Evolutionary conservation across 192 early-diverging fungal genomes (phyloP).

Genomic region (Backusella sp.): DNA sequence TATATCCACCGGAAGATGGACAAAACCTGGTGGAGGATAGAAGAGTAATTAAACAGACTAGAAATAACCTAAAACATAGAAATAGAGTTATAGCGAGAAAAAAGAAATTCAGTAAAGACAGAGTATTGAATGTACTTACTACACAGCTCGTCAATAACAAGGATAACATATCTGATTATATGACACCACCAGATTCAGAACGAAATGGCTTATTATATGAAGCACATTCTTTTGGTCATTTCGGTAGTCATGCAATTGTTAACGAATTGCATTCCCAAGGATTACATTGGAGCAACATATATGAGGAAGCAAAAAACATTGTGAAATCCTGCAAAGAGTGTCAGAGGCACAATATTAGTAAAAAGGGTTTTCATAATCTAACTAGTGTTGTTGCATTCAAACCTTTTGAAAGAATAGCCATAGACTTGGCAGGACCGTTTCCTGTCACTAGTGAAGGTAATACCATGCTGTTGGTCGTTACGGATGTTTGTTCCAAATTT

Average conservation of each 20-base stretch:
- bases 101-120: neutral
- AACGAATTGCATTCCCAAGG: slow-evolving; percentile 19
- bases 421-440: slow-evolving; percentile 31
- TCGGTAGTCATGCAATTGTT: slow-evolving; percentile 29
- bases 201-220: slow-evolving; percentile 6
- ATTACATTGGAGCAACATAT: slow-evolving; percentile 22
- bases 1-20: slow-evolving; percentile 4
- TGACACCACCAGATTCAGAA: slow-evolving; percentile 7
- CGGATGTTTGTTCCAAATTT: slow-evolving; percentile 18
- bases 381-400: slow-evolving; percentile 15
- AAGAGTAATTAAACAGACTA: neutral
- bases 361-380: slow-evolving; percentile 29
- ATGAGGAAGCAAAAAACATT: slow-evolving; percentile 21
- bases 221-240: slow-evolving; percentile 27
- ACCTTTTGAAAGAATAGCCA: slow-evolving; percentile 28
- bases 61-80: neutral
- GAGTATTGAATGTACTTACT: neutral
- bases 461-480: neutral
- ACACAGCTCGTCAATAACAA: neutral
- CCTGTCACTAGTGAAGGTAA: neutral
- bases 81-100: neutral
- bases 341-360: slow-evolving; percentile 26
- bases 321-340: slow-evolving; percentile 22
- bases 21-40: slow-evolving; percentile 2
- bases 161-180: neutral